phyloP scores from a whole-genome alignment of 2,329 filamentous ascomycete species.

The Claviceps fusiformis region DNA sequence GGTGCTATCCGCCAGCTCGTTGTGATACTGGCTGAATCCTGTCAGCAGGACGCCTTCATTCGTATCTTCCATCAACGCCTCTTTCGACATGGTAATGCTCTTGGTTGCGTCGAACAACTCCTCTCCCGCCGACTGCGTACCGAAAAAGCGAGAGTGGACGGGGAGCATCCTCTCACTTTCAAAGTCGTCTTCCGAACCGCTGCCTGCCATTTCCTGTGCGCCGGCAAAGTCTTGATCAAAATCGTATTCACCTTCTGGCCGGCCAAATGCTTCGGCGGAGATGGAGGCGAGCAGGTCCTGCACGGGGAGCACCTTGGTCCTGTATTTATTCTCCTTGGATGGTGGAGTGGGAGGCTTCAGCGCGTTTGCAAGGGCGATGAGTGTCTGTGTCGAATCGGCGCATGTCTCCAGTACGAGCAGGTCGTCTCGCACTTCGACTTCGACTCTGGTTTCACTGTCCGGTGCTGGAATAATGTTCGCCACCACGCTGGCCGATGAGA shows the following conservation, averaged over 20 bases:
- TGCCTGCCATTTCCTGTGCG: slow-evolving; percentile 33
- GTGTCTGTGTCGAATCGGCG: slow-evolving; percentile 89
- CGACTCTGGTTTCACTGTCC: slow-evolving; percentile 47
- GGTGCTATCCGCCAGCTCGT: slow-evolving; percentile 34
- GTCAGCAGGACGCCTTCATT: slow-evolving; percentile 23
- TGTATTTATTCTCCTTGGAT: slow-evolving; percentile 71
- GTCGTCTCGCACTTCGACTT: slow-evolving; percentile 73
- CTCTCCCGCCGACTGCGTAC: slow-evolving; percentile 28
- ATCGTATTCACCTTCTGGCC: slow-evolving; percentile 45
- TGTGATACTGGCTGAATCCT: slow-evolving; percentile 15
- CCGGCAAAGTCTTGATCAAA: slow-evolving; percentile 50
- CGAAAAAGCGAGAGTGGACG: slow-evolving; percentile 34
- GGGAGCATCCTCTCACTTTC: slow-evolving; percentile 21
- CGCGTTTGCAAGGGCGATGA: slow-evolving; percentile 66
- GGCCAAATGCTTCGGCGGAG: slow-evolving; percentile 68
- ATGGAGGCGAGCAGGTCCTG: slow-evolving; percentile 84
- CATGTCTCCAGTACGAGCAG: slow-evolving; percentile 87
- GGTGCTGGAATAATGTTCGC: slow-evolving; percentile 43
- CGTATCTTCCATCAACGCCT: slow-evolving; percentile 21
- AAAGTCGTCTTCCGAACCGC: slow-evolving; percentile 18
- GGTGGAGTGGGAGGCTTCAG: slow-evolving; percentile 74
- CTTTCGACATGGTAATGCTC: slow-evolving; percentile 16
- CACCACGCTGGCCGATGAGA: slow-evolving; percentile 63
- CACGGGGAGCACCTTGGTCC: slow-evolving; percentile 74
- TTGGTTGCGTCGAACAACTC: slow-evolving; percentile 35